These are phyloP conservation scores for Penicillium sp. DNA, from an alignment of 2,329 filamentous ascomycete species.

Conservation along the genomic window DNA sequence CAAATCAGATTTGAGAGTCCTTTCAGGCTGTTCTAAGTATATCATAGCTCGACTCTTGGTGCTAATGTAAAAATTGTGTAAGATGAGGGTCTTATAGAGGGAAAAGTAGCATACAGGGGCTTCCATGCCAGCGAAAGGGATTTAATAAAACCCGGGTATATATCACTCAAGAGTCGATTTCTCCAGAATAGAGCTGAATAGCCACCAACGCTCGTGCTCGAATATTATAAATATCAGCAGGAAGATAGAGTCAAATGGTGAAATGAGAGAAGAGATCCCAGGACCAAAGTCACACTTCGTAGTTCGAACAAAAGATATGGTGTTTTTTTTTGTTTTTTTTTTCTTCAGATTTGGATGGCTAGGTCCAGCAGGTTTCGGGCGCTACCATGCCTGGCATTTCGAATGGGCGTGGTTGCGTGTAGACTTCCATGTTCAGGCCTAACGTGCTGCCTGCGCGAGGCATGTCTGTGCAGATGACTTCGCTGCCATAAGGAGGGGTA, in stretches of 20 bases:
- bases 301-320: not conserved
- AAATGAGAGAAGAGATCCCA: not conserved
- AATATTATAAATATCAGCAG: slow-evolving; percentile 6
- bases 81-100: not conserved
- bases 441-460: slow-evolving; percentile 27
- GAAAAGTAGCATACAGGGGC: slow-evolving; percentile 5
- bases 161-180: slow-evolving; percentile 11
- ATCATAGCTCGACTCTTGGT: not conserved
- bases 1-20: not conserved
- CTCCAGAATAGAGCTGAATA: slow-evolving; percentile 4
- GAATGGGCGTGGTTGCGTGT: slow-evolving; percentile 33
- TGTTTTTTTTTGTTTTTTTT: not conserved
- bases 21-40: not conserved
- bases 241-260: slow-evolving; percentile 3
- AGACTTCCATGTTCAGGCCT: slow-evolving; percentile 31
- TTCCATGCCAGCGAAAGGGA: slow-evolving; percentile 5
- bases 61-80: not conserved
- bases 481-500: slow-evolving; percentile 37
- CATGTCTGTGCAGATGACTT: slow-evolving; percentile 31
- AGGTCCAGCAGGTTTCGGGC: slow-evolving; percentile 39
- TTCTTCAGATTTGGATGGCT: slow-evolving; percentile 8
- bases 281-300: not conserved
- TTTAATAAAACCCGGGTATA: slow-evolving; percentile 16
- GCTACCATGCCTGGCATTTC: slow-evolving; percentile 34
- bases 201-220: slow-evolving; percentile 18